Evolutionary conservation across 1,284 basidiomycete genomes (phyloP), one percentile per base, ranked within the genome.

Genomic region (Porphyrellus sp.): DNA sequence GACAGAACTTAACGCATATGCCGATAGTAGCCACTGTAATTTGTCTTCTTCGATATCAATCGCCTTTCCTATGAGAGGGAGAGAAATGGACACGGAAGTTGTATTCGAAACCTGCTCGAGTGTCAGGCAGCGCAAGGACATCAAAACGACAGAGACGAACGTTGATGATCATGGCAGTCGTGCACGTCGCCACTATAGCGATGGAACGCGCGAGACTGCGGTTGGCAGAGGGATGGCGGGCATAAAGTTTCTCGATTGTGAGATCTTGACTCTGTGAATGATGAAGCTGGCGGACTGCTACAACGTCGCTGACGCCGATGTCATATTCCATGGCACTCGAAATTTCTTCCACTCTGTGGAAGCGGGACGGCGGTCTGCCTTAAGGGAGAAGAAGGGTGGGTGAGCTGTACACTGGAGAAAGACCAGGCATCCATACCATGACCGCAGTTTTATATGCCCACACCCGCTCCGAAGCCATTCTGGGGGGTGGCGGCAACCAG

Each of bases 1-100:
- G 48, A 78, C 79, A 30, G 76, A 77, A 49, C 76, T 80, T 35
- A 82, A 58, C 11, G 77, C 68, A 59, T 77, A 80, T 0, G 74
- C 76, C 34, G 73, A 74, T 0, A 82, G 65, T 3, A 88, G 71
- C 89, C 89, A 91, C 57, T 89, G 82, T 1, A 91, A 69, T 31
- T 76, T 64, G 38, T 77, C 70, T 51, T 79, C 70, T 15, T 71
- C 57, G 8, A 86, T 77, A 24, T 71, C 25, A 30, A 87, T 68
- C 25, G 80, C 77, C 11, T 61, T 60, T 35, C 79, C 79, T 37
- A 91, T 86, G 0, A 77, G 76, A 0, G 88, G 84, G 3, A 91
- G 71, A 0, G 85, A 76, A 41, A 89, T 82, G 0, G 77, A 67
- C 0, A 78, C 71, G 2, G 77, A 63, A 1, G 77, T 79, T 21